Evolutionary conservation across 495 filamentous ascomycete genomes (phyloP), one percentile per base, ranked within the genome.

Genomic region (Aspergillus cavernicola): DNA sequence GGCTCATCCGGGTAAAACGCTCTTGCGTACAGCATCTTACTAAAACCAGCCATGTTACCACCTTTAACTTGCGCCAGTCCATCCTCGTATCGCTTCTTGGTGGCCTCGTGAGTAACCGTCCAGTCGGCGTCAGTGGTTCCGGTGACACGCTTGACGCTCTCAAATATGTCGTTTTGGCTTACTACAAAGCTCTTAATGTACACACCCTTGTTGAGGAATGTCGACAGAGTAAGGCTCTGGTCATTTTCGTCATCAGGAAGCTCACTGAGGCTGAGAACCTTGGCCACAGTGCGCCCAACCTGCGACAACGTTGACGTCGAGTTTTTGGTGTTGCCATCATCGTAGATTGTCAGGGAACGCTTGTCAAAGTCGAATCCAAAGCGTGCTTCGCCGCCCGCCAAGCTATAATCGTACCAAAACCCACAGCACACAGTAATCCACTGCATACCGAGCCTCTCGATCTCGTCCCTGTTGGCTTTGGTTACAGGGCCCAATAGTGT

Each of bases 351-450:
- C 12, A 73, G 57, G 0, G 35, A 57, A 11, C 55, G 57, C 1
- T 70, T 68, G 1, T 36, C 26, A 28, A 80, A 60, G 50, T 81
- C 73, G 52, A 82, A 75, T 2, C 80, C 80, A 50, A 62, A 80
- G 0, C 36, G 26, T 0, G 50, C 19, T 0, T 56, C 46, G 0
- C 66, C 58, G 10, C 65, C 38, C 0, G 62, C 63, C 1, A 81
- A 57, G 52, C 70, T 76, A 46, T 65, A 79, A 43, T 81, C 79
- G 62, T 81, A 83, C 79, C 79, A 82, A 58, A 80, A 77, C 4
- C 69, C 66, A 31, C 68, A 74, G 3, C 58, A 45, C 1, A 87
- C 45, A 5, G 58, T 65, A 24, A 85, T 73, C 71, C 74, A 85
- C 40, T 67, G 71, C 28, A 63, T 60, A 1, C 77, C 79, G 0